Conservation (phyloP, 192 early-diverging fungal species). For the Backusella sp. region DNA sequence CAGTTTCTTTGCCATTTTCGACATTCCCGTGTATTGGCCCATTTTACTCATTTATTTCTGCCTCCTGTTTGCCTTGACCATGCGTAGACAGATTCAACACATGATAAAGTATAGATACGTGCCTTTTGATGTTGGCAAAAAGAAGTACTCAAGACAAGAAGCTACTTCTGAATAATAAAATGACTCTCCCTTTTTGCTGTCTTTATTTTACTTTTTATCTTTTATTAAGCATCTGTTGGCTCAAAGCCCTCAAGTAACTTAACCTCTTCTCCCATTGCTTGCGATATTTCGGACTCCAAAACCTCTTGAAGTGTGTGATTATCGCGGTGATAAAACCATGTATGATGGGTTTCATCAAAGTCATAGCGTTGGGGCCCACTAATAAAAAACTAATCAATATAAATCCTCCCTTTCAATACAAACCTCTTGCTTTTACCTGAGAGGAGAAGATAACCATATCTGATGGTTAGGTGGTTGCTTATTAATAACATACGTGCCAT, state of each 20-base stretch:
- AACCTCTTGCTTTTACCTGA: conserved; percentile 34
- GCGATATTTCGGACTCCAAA: conserved; percentile 65
- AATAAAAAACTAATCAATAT: not conserved
- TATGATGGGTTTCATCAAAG: conserved; percentile 52
- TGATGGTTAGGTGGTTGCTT: conserved; percentile 99
- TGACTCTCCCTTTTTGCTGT: not conserved
- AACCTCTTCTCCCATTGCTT: conserved; percentile 44
- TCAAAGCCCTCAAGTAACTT: conserved; percentile 40
- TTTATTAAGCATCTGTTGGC: not conserved
- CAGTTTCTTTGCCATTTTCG: conserved; percentile 83
- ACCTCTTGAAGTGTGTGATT: conserved; percentile 66
- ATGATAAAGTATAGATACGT: conserved; percentile 96
- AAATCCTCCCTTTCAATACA: not conserved
- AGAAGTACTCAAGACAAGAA: conserved; percentile 45
- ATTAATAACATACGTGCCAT: conserved; percentile 94
- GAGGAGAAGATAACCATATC: conserved; percentile 96
- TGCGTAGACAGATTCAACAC: conserved; percentile 95
- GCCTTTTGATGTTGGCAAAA: conserved; percentile 81
- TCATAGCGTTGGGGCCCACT: conserved; percentile 90
- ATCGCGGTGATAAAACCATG: conserved; percentile 80
- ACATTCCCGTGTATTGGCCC: conserved; percentile 99
- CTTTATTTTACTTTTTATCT: not conserved
- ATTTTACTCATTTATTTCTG: conserved; percentile 96
- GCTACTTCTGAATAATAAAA: not conserved
- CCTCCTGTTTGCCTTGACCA: conserved; percentile 90